Conservation (phyloP, 441 rosid species). For the Metrosideros polymorpha region DNA sequence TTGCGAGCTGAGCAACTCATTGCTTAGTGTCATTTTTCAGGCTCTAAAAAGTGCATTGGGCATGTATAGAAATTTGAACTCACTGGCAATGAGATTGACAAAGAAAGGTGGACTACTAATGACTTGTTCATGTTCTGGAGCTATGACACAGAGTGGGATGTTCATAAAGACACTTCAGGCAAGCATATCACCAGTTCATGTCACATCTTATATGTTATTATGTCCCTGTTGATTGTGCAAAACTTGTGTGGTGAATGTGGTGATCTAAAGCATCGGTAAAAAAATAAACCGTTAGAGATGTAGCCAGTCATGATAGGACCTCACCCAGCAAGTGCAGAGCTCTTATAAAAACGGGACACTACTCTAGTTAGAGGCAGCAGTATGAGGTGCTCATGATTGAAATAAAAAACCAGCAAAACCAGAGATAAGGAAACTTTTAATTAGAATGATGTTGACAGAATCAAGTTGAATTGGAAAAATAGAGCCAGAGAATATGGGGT, state of each 20-base stretch:
- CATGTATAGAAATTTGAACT: constrained; percentile 77
- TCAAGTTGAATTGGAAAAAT: neutral
- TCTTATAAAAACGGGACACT: neutral
- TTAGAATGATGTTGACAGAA: neutral
- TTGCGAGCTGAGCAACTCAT: neutral
- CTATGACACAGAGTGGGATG: constrained; percentile 82
- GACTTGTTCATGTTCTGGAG: constrained; percentile 97
- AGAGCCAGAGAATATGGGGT: neutral
- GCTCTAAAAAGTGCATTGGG: constrained; percentile 61
- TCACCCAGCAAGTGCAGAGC: neutral
- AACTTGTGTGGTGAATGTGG: neutral
- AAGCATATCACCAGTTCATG: constrained; percentile 4
- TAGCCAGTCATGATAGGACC: neutral
- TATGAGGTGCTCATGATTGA: neutral
- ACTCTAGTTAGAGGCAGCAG: neutral
- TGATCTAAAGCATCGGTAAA: neutral
- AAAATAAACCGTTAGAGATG: neutral
- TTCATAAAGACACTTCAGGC: constrained; percentile 66
- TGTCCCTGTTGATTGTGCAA: neutral
- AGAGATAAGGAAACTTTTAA: neutral
- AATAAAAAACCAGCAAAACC: neutral
- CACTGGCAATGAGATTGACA: constrained; percentile 71
- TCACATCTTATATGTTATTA: neutral
- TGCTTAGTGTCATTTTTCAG: constrained; percentile 17
- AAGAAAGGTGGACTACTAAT: constrained; percentile 77